These are phyloP conservation scores for Thielaviopsis populi DNA, from an alignment of 2,329 filamentous ascomycete species.

Conservation along the genomic window DNA sequence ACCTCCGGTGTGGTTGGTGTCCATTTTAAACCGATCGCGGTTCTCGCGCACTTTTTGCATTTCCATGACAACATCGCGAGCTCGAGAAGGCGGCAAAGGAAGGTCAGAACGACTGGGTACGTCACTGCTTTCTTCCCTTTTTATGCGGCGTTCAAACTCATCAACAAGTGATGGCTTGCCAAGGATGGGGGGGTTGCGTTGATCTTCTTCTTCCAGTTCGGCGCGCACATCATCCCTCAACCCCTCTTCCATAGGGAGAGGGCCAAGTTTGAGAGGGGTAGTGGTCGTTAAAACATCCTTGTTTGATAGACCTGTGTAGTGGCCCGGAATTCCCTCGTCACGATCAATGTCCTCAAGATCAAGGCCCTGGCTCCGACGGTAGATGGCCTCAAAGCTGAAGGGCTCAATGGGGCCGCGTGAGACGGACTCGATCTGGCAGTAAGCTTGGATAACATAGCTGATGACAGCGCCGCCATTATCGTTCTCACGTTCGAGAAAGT, in stretches of 20 bases:
- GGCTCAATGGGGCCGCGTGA: slow-evolving; percentile 48
- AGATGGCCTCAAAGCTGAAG: slow-evolving; percentile 46
- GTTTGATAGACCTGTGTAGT: slow-evolving; percentile 46
- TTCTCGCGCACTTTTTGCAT: slow-evolving; percentile 90
- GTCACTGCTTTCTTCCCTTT: slow-evolving; percentile 79
- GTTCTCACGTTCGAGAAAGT: slow-evolving; percentile 76
- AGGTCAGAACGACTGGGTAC: slow-evolving; percentile 63
- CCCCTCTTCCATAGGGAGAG: slow-evolving; percentile 68
- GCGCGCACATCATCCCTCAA: slow-evolving; percentile 73
- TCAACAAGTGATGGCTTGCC: slow-evolving; percentile 66
- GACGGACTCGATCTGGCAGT: slow-evolving; percentile 44
- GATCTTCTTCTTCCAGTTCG: slow-evolving; percentile 74
- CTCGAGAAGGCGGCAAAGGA: slow-evolving; percentile 74
- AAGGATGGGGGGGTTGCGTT: slow-evolving; percentile 52
- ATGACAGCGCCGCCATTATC: slow-evolving; percentile 68
- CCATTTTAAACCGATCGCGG: slow-evolving; percentile 78
- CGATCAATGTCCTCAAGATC: slow-evolving; percentile 49
- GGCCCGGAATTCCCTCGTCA: slow-evolving; percentile 48
- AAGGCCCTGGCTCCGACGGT: slow-evolving; percentile 40
- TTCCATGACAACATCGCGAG: slow-evolving; percentile 83
- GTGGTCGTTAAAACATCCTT: slow-evolving; percentile 43
- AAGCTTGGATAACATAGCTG: slow-evolving; percentile 51
- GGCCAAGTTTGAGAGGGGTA: slow-evolving; percentile 56
- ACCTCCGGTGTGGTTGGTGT: slow-evolving; percentile 62
- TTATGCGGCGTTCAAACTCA: slow-evolving; percentile 75